phyloP scores from a whole-genome alignment of 2,329 filamentous ascomycete genomes.

The Aspergillus bombycis region DNA sequence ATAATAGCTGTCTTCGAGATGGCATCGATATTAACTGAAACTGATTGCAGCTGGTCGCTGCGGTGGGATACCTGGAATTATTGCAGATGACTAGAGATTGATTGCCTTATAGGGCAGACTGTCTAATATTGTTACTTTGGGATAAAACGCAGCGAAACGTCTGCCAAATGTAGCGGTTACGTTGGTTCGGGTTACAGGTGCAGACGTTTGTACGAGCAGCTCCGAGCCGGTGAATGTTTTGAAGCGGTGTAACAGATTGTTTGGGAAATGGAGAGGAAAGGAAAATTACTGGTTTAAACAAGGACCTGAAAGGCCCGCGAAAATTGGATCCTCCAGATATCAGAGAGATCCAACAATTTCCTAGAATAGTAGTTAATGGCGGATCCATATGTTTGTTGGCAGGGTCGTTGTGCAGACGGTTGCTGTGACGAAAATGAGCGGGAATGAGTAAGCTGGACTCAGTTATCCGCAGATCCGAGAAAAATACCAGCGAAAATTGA shows the following conservation, averaged over 20 bases:
- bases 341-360: conserved; percentile 3
- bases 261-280: background rate
- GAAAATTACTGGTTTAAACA: background rate
- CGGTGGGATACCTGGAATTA: background rate
- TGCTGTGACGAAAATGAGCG: conserved; percentile 38
- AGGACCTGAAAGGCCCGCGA: background rate
- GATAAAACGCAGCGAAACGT: background rate
- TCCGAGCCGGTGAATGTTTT: background rate
- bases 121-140: conserved; percentile 5
- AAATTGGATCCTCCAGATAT: background rate
- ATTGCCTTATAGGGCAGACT: background rate
- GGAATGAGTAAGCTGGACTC: conserved; percentile 35
- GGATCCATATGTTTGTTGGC: conserved; percentile 5
- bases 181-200: background rate
- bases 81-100: background rate
- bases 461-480: conserved; percentile 42
- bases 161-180: background rate
- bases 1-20: background rate
- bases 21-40: background rate
- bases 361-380: conserved; percentile 4
- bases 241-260: conserved; percentile 2
- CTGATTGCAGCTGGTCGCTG: background rate
- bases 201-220: background rate
- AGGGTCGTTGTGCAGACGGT: conserved; percentile 21
- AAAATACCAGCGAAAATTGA: conserved; percentile 35